Percentiles rank a stretch among this genome's conserved stretches.
These are phyloP conservation scores for Copromyces sp. DNA, from an alignment of 495 filamentous ascomycete genomes.

Conservation along the genomic window DNA sequence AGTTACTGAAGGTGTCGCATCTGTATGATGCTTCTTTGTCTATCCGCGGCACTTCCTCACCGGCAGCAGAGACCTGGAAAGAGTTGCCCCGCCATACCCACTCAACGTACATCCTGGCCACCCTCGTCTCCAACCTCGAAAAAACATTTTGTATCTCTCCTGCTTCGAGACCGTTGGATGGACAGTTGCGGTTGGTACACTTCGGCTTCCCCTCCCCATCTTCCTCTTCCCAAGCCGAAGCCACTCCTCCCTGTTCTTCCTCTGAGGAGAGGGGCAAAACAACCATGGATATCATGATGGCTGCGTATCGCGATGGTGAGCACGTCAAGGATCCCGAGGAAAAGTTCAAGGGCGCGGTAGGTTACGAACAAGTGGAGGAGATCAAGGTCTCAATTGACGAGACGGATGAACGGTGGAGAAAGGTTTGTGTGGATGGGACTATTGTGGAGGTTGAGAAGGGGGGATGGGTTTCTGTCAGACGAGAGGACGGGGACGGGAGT, in stretches of 20 bases:
- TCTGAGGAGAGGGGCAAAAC: constrained; percentile 42
- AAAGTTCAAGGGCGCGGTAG: constrained; percentile 32
- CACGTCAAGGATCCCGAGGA: constrained; percentile 40
- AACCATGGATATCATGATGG: constrained; percentile 64
- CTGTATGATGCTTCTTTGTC: constrained; percentile 53
- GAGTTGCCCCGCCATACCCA: constrained; percentile 4
- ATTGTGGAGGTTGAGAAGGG: constrained; percentile 60
- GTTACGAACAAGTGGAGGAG: constrained; percentile 55
- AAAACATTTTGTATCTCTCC: constrained; percentile 72
- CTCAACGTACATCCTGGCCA: constrained; percentile 58
- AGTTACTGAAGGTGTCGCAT: constrained; percentile 58
- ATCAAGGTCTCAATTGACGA: constrained; percentile 58
- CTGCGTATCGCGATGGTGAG: constrained; percentile 62
- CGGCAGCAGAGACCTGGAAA: not conserved
- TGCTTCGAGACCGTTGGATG: constrained; percentile 51
- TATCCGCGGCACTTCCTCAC: constrained; percentile 3
- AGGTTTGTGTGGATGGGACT: constrained; percentile 81
- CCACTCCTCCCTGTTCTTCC: too few species aligned
- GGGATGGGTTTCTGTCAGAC: constrained; percentile 58
- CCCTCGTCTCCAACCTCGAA: constrained; percentile 70
- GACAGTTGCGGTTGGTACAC: constrained; percentile 57
- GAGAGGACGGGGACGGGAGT: constrained; percentile 8
- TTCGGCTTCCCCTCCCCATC: constrained; percentile 38
- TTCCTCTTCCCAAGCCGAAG: too few species aligned
- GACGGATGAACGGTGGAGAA: constrained; percentile 57